phyloP scores from a whole-genome alignment of 139 green algal genomes.

The Volvox reticuliferus region DNA sequence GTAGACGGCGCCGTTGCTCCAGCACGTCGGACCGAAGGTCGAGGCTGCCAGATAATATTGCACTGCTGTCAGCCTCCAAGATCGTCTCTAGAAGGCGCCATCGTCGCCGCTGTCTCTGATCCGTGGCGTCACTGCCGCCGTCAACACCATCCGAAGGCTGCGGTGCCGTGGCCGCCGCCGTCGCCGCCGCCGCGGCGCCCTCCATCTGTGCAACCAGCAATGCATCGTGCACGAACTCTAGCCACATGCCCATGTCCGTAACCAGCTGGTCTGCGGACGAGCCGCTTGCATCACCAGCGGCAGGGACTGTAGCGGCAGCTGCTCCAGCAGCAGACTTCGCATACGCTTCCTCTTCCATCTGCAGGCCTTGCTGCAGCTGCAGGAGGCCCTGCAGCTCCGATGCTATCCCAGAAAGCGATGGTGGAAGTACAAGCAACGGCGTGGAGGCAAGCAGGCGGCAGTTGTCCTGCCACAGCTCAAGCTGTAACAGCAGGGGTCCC shows the following conservation, averaged over 20 bases:
- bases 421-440: slow-evolving; percentile 14
- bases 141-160: too few species aligned
- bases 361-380: neutral
- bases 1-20: neutral
- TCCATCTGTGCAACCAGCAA: neutral
- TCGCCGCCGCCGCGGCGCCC: neutral
- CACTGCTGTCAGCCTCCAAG: neutral
- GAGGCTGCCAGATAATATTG: neutral
- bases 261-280: slow-evolving; percentile 12
- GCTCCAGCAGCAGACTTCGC: neutral
- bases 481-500: neutral
- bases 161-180: too few species aligned
- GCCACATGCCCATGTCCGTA: slow-evolving; percentile 2
- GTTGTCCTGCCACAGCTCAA: slow-evolving; percentile 19
- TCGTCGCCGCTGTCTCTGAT: neutral
- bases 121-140: neutral
- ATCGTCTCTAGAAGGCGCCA: too few species aligned
- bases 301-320: neutral
- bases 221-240: slow-evolving; percentile 8
- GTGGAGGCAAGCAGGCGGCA: neutral
- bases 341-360: neutral
- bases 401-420: neutral
- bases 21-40: slow-evolving; percentile 10
- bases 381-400: neutral
- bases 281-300: too few species aligned